Conservation (phyloP, 2,329 filamentous ascomycete genomes). For the Colletotrichum shisoi region DNA sequence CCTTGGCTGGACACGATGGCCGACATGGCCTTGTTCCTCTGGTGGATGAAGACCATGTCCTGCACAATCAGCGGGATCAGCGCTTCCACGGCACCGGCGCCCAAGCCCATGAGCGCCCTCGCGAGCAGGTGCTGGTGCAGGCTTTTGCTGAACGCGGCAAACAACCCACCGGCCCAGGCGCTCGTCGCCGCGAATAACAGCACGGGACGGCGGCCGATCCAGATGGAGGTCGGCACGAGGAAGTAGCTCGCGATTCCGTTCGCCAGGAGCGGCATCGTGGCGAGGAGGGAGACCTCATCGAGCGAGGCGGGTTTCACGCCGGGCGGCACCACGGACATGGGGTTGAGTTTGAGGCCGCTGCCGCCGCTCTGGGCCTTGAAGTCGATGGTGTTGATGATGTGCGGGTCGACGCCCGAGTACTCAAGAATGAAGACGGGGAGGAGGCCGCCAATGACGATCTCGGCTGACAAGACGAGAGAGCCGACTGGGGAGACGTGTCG, state of each 20-base stretch:
- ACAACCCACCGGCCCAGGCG: slow-evolving; percentile 49
- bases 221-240: slow-evolving; percentile 49
- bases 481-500: slow-evolving; percentile 40
- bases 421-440: slow-evolving; percentile 49
- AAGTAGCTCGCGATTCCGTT: slow-evolving; percentile 49
- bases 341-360: slow-evolving; percentile 43
- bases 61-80: slow-evolving; percentile 51
- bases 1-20: slow-evolving; percentile 46
- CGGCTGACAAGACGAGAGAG: slow-evolving; percentile 44
- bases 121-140: slow-evolving; percentile 47
- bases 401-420: slow-evolving; percentile 47
- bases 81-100: slow-evolving; percentile 48
- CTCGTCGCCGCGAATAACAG: slow-evolving; percentile 46
- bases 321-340: slow-evolving; percentile 37
- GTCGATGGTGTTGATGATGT: slow-evolving; percentile 42
- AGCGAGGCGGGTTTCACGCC: slow-evolving; percentile 45
- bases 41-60: slow-evolving; percentile 51
- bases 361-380: slow-evolving; percentile 40
- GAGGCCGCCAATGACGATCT: slow-evolving; percentile 44
- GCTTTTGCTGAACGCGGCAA: slow-evolving; percentile 47
- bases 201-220: slow-evolving; percentile 49
- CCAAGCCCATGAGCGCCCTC: slow-evolving; percentile 47
- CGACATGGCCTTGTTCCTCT: slow-evolving; percentile 49
- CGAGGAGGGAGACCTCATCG: slow-evolving; percentile 45
- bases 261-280: slow-evolving; percentile 48